phyloP scores from a whole-genome alignment of 2,329 filamentous ascomycete species.

The Xylariaceae sp. region DNA sequence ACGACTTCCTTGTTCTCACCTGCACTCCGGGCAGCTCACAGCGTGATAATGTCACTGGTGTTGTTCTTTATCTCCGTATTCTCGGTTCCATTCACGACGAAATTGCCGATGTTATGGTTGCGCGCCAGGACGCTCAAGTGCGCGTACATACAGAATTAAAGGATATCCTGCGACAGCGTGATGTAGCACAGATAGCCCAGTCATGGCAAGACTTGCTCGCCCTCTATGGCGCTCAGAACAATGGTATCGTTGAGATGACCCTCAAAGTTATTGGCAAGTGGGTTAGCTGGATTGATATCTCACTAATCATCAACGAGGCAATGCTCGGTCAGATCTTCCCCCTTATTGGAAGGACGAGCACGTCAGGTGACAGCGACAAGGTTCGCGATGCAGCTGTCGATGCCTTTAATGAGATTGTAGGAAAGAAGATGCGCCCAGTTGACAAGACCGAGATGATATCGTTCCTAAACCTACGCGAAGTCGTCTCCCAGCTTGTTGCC shows the following conservation, averaged over 20 bases:
- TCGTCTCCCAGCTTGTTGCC: slow-evolving; percentile 78
- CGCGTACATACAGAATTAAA: slow-evolving; percentile 87
- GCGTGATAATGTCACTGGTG: slow-evolving; percentile 67
- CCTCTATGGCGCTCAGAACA: slow-evolving; percentile 66
- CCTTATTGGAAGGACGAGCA: slow-evolving; percentile 70
- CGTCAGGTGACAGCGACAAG: slow-evolving; percentile 62
- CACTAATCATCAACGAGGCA: slow-evolving; percentile 80
- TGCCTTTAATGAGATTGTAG: slow-evolving; percentile 90
- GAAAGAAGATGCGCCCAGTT: slow-evolving; percentile 92
- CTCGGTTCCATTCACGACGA: slow-evolving; percentile 91
- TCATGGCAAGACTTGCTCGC: slow-evolving; percentile 90
- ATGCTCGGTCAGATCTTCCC: slow-evolving; percentile 83
- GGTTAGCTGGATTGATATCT: slow-evolving; percentile 99
- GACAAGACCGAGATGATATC: slow-evolving; percentile 94
- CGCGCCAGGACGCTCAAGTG: slow-evolving; percentile 69
- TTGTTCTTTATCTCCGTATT: slow-evolving; percentile 82
- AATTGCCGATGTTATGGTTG: slow-evolving; percentile 87
- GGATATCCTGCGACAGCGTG: slow-evolving; percentile 78
- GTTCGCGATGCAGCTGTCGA: slow-evolving; percentile 89
- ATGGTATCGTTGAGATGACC: slow-evolving; percentile 76
- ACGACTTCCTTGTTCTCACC: slow-evolving; percentile 79
- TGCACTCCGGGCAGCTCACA: slow-evolving; percentile 52
- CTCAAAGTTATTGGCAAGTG: slow-evolving; percentile 91
- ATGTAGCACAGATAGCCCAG: slow-evolving; percentile 79
- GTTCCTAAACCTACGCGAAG: slow-evolving; percentile 80